phyloP scores from a whole-genome alignment of 2,329 filamentous ascomycete species.

The Neocatenulostroma microsporum region DNA sequence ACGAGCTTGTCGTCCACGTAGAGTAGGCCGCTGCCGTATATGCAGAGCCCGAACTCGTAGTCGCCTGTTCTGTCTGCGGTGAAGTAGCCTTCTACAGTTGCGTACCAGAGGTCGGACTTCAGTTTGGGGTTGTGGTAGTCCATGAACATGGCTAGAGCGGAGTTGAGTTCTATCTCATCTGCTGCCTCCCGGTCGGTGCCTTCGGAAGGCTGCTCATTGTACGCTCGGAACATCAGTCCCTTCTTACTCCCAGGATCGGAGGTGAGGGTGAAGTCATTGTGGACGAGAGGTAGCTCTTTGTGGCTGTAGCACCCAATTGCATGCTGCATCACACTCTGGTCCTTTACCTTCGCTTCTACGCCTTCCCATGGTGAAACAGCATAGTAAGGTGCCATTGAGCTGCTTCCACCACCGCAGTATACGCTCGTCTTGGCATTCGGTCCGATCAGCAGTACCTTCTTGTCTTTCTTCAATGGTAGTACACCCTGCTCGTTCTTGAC shows the following conservation, averaged over 20 bases:
- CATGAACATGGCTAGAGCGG: constrained; percentile 38
- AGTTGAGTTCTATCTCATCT: constrained; percentile 42
- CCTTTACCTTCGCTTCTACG: constrained; percentile 19
- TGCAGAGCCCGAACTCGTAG: constrained; percentile 60
- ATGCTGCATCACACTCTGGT: constrained; percentile 10
- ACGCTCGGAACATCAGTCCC: constrained; percentile 30
- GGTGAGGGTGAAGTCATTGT: constrained; percentile 11
- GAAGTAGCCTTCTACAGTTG: constrained; percentile 48
- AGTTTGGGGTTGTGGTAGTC: constrained; percentile 43
- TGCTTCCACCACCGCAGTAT: constrained; percentile 29
- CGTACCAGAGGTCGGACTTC: constrained; percentile 32
- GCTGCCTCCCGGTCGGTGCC: constrained; percentile 41
- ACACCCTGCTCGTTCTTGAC: constrained; percentile 61
- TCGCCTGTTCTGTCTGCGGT: constrained; percentile 53
- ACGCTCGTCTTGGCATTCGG: constrained; percentile 56
- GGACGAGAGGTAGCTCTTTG: constrained; percentile 23
- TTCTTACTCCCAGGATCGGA: constrained; percentile 12
- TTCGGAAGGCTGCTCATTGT: constrained; percentile 48
- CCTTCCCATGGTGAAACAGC: constrained; percentile 27
- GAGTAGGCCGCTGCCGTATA: constrained; percentile 58
- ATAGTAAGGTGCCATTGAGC: constrained; percentile 28
- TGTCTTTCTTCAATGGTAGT: constrained; percentile 58
- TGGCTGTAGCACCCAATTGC: constrained; percentile 15
- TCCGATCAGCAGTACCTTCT: constrained; percentile 65
- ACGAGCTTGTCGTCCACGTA: constrained; percentile 56